Base-by-base conservation (phyloP, 345 rosid genomes). In the Populus simonii region DNA sequence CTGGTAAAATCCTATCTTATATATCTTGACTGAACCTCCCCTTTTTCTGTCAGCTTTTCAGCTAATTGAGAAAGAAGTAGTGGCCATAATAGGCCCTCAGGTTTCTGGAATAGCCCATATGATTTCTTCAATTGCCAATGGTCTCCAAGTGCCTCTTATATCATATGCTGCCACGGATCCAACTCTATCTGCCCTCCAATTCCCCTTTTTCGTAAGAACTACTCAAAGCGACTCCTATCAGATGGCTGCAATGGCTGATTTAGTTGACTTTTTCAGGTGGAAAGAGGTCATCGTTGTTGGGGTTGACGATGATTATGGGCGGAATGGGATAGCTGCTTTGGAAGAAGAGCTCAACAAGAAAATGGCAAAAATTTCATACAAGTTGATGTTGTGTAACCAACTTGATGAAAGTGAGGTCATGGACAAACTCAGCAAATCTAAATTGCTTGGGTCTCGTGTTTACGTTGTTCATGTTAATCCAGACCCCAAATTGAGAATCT, bases 151-250 rank as follows among this genome's bases (percentile, higher is more conserved):
- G 70, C 98, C 98, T 31, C 90, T 89, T 25, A 63, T 94, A 72
- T 94, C 98, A 27, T 93, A 83, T 80, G 95, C 92, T 49, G 95
- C 98, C 75, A 93, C 98, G 70, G 98, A 94, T 85, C 97, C 97
- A 23, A 90, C 94, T 75, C 89, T 94, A n/a, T 93, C 98, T 20
- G 88, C 97, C 29, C 88, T 84, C 59, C 97, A 94, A 25, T 93
- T 88, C 79, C 95, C 98, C 8, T 92, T 80, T 80, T 92, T 93
- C 71, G 71, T 92, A 70, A 92, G 95, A 78, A 92, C 90, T 3
- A 89, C 94, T 15, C 95, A 85, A 74, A 84, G 88, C 27, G 98
- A 94, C 84, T 82, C 84, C 68, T 81, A 85, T 75, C 98, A 93
- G 86, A 93, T 94, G 98, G 84, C 86, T 80, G 95, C 92, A 27